Evolutionary conservation across 1,139 yeast species (phyloP), one percentile per base, ranked within the genome.

Genomic region (Debaryomyces singareniensis): DNA sequence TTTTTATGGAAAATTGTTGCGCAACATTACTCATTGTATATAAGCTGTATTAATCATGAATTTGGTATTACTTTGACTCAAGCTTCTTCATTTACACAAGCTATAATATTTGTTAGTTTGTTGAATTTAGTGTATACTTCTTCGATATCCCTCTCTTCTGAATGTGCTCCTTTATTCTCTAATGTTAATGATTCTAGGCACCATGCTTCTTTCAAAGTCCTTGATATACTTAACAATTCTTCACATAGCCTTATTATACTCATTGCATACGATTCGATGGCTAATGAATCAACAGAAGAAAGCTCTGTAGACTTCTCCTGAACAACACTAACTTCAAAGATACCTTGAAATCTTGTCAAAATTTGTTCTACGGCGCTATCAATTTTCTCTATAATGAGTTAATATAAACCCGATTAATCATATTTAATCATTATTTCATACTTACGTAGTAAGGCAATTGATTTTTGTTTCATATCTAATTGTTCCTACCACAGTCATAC

Each of bases 161-260:
- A n/a, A 16, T n/a, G 20, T 11, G 28, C 38, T 39, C 15, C 39
- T 37, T 26, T 3, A 37, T 39, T 2, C 9, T 41, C 40, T 6
- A 62, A 68, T 35, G 60, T 64, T 39, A 72, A 57, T 16, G 76
- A 71, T 4, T 76, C 77, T 36, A 75, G 51, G 24, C 75, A 64
- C 81, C 81, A 75, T 2, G 69, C 60, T 42, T 75, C 81, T 39
- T 70, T 67, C 24, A 75, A 44, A 1, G 65, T 59, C 26, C 75
- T 49, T 2, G 78, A 69, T 3, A 74, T 60, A 1, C 66, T 53
- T 11, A 75, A 51, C 15, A 75, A 47, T 33, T 75, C 80, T 38
- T 75, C 76, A 27, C 77, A 66, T 6, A 71, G 51, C 29, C 78
- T 51, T 3, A 73, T 62, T 3, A 75, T 72, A 4, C 68, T 60